Base-by-base conservation (phyloP, 2,329 filamentous ascomycete species). In the Pseudogymnoascus sp. region DNA sequence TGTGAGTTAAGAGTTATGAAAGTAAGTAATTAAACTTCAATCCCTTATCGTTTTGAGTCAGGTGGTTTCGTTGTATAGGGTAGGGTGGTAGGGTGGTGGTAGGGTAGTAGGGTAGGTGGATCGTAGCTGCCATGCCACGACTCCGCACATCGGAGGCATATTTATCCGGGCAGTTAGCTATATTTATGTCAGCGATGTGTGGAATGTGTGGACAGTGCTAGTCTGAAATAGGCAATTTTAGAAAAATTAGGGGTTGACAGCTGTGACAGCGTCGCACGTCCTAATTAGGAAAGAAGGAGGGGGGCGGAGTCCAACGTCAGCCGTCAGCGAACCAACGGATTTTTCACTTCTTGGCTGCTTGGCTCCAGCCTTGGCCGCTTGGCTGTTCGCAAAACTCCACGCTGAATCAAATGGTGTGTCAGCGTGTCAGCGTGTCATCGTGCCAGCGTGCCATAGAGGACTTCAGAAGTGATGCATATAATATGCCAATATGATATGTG, bases 21-120 rank as follows among this genome's bases (percentile, higher is more conserved):
- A 54, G 22, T 18, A 18, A 36, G 43, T 18, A 54, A 54, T 12
- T 54, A 33, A 54, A 33, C 39, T 18, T 54, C 47, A 54, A 54
- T 43, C 47, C 47, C 47, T 54, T 54, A 54, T 54, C 47, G 47
- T 54, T 25, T 25, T 28, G 47, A 54, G 47, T 54, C 47, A 54
- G 43, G 47, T 37, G 35, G 35, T 37, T 14, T 37, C 12, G 35
- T 37, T 33, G 30, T 33, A 33, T 33, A 33, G 30, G 30, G 30
- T 33, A 33, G 30, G 30, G 30, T 30, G 28, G 8, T 30, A 30
- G 18, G 18, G 18, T 18, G 18, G 18, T 18, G 18, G 18, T 18
- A 18, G 18, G 18, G 18, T 18, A 18, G 18, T 18, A 18, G 18
- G 18, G 18, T 8, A 36, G 35, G 35, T 54, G 25, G 47, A 54